Evolutionary conservation across 805 yeast species (phyloP).

Genomic region (Saturnispora kantuleensis): DNA sequence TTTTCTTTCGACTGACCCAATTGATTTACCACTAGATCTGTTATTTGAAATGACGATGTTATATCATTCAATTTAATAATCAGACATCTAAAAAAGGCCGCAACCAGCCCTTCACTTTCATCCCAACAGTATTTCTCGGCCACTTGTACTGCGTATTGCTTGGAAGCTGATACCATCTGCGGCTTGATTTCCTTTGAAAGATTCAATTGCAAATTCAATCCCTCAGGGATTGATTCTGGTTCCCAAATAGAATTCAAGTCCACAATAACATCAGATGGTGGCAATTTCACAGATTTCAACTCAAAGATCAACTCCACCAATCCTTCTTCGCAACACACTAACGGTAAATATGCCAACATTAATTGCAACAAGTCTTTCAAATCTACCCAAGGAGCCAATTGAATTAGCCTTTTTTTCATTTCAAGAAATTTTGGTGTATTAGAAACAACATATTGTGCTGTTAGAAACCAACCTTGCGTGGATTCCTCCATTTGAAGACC

Average conservation of each 20-base stretch:
- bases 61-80: constrained; percentile 15
- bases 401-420: not conserved
- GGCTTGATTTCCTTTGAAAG: not conserved
- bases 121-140: constrained; percentile 5
- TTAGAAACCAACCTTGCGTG: not conserved
- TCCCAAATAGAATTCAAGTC: not conserved
- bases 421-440: not conserved
- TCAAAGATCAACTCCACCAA: too few relatives aligned
- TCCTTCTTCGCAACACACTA: too few relatives aligned
- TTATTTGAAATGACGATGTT: constrained; percentile 7
- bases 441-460: constrained; percentile 2
- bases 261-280: not conserved
- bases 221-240: not conserved
- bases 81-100: constrained; percentile 17
- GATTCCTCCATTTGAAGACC: not conserved
- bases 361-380: not conserved
- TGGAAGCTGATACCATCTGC: not conserved
- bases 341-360: not conserved
- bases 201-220: not conserved
- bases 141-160: not conserved
- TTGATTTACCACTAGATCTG: constrained; percentile 3
- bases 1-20: constrained; percentile 6
- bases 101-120: constrained; percentile 7
- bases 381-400: not conserved
- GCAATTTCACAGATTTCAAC: too few relatives aligned